Evolutionary conservation across 2,329 filamentous ascomycete genomes (phyloP), one percentile per base, ranked within the genome.

Genomic region (Colletotrichum lindemuthianum): DNA sequence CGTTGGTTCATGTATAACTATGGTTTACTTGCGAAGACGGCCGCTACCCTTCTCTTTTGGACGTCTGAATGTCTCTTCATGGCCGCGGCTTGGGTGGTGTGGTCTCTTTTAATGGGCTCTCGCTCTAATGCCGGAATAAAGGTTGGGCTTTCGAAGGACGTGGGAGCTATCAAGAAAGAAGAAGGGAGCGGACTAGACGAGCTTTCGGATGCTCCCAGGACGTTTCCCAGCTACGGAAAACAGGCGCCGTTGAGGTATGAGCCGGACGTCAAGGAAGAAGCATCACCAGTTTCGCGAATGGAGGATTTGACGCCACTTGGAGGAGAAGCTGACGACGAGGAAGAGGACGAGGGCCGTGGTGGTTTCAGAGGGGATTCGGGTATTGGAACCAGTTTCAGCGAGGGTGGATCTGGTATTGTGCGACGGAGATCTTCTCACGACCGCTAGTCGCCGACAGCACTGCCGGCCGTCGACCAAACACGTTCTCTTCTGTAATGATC

Each of bases 1-100:
- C 82, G 91, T 52, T 96, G 91, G 88, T 71, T 94, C 59, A 97
- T 99, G 92, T 96, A 96, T 72, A 89, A 92, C 66, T 90, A 95
- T 78, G 88, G 91, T 11, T 72, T 96, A 40, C 75, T 88, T 2
- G 88, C 88, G 6, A 93, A 93, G 63, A 56, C 91, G 1, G 72
- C 89, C 1, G 91, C 93, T 71, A 92, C 89, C 0, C 76, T 81
- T 1, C 70, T 86, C 0, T 97, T 97, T 76, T 98, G 94, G 93
- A 74, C 80, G 1, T 86, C 88, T 11, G 93, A 95, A 72, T 83
- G 96, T 71, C 68, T 88, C 0, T 90, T 89, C 45, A 86, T 91
- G 74, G 80, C 82, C 1, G 41, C 89, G 1, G 88, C 86, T 0
- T 97, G 92, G 90, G 74, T 85, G 2, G 49, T 85, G 70, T 92